Conservation (phyloP, 305 asterid species). For the Plantago lanceolata region DNA sequence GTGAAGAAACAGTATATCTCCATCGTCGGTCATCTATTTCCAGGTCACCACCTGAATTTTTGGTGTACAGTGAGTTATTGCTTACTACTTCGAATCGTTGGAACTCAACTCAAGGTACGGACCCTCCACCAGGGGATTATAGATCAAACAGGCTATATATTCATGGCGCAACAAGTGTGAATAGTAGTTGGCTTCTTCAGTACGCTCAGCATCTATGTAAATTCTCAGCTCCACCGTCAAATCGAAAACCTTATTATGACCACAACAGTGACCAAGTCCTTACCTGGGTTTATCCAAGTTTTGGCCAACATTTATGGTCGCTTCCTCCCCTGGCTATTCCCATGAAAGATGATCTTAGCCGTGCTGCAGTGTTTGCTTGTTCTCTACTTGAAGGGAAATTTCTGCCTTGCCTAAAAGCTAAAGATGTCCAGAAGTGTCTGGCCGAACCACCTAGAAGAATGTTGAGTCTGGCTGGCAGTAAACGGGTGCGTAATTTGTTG, state of each 20-base stretch:
- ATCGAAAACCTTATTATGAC: constrained; percentile 68
- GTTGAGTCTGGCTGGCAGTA: constrained; percentile 65
- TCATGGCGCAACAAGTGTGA: constrained; percentile 74
- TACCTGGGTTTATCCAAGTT: constrained; percentile 62
- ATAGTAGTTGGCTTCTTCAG: constrained; percentile 62
- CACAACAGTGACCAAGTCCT: constrained; percentile 50
- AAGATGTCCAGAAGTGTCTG: constrained; percentile 39
- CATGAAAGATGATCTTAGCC: constrained; percentile 37
- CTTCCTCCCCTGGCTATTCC: constrained; percentile 62
- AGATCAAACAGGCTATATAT: constrained; percentile 57
- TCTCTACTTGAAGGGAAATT: constrained; percentile 71
- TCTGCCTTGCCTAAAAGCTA: constrained; percentile 52
- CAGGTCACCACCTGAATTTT: constrained; percentile 62
- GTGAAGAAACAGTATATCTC: constrained; percentile 62
- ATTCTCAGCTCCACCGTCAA: constrained; percentile 73
- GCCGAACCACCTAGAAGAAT: constrained; percentile 62
- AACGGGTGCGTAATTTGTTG: constrained; percentile 59
- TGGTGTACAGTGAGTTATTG: constrained; percentile 69
- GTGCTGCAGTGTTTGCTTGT: constrained; percentile 53
- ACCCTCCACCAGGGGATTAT: too few species aligned
- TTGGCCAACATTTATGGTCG: constrained; percentile 76
- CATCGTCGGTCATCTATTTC: constrained; percentile 69
- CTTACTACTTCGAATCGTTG: too few species aligned
- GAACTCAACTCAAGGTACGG: too few species aligned
- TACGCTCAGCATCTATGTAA: constrained; percentile 55